Evolutionary conservation across 2,329 filamentous ascomycete species (phyloP).

Genomic region (Macroventuria anomochaeta): DNA sequence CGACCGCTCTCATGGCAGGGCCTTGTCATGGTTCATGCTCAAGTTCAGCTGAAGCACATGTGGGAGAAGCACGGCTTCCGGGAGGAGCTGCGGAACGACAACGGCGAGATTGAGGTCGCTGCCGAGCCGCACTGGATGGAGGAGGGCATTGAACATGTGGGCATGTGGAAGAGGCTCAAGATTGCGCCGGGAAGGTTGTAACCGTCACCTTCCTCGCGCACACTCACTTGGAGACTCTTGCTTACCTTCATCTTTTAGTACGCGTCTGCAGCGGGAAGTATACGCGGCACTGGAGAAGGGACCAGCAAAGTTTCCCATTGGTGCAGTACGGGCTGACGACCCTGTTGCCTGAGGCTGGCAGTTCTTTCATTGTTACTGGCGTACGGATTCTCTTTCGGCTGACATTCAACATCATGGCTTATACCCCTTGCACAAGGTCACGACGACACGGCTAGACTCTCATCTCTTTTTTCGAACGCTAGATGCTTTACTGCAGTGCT

Average conservation of each 20-base stretch:
- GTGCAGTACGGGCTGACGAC: neutral
- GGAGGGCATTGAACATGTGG: slow-evolving; percentile 83
- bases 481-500: neutral
- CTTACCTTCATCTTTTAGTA: neutral
- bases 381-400: neutral
- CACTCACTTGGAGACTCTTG: neutral
- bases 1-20: slow-evolving; percentile 69
- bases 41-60: slow-evolving; percentile 66
- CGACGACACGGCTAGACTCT: slow-evolving; percentile 8
- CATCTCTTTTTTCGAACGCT: neutral
- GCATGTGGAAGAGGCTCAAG: slow-evolving; percentile 72
- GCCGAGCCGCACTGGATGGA: slow-evolving; percentile 69
- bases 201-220: neutral
- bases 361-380: neutral
- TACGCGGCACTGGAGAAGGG: slow-evolving; percentile 3
- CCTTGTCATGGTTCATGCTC: slow-evolving; percentile 79
- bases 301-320: slow-evolving; percentile 6
- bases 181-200: slow-evolving; percentile 38
- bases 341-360: neutral
- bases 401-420: slow-evolving; percentile 5
- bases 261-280: slow-evolving; percentile 5
- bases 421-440: slow-evolving; percentile 9
- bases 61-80: slow-evolving; percentile 78
- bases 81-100: slow-evolving; percentile 72
- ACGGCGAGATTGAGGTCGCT: slow-evolving; percentile 38